phyloP scores from a whole-genome alignment of 2,329 filamentous ascomycete genomes.

The Boeremia lycopersici region DNA sequence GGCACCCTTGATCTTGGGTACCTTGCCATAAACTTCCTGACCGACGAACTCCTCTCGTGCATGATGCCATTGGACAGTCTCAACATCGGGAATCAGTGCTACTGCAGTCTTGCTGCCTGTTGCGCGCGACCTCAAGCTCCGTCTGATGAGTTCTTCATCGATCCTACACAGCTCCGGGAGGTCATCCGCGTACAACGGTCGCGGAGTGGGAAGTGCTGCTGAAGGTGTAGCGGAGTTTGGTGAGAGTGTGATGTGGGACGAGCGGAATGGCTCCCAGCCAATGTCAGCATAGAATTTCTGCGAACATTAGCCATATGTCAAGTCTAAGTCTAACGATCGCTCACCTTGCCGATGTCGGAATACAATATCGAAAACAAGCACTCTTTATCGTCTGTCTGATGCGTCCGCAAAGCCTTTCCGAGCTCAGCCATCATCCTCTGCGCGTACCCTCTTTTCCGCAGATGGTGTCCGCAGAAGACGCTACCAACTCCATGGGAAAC shows the following conservation, averaged over 20 bases:
- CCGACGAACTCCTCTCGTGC: constrained; percentile 81
- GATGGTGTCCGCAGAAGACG: constrained; percentile 74
- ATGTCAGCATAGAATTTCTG: constrained; percentile 77
- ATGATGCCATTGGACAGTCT: constrained; percentile 77
- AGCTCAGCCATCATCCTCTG: constrained; percentile 77
- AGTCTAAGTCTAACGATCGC: constrained; percentile 52
- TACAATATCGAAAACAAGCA: constrained; percentile 78
- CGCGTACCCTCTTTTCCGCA: constrained; percentile 76
- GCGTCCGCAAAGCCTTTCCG: constrained; percentile 58
- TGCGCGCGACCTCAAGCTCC: constrained; percentile 53
- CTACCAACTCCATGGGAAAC: constrained; percentile 77
- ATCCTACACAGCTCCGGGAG: constrained; percentile 65
- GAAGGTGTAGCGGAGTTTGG: constrained; percentile 5
- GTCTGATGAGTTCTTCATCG: constrained; percentile 68
- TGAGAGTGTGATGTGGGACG: constrained; percentile 65
- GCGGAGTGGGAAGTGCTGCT: constrained; percentile 31
- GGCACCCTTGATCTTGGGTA: constrained; percentile 71
- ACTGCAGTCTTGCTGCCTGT: constrained; percentile 59
- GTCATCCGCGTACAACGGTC: constrained; percentile 63
- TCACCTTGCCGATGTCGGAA: constrained; percentile 75
- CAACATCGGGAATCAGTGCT: constrained; percentile 70
- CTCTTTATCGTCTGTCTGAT: constrained; percentile 52
- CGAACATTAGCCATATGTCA: constrained; percentile 68
- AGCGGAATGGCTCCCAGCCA: constrained; percentile 78
- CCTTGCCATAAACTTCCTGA: constrained; percentile 63